Conservation (phyloP, 331 rosid species). For the Phaseolus coccineus region DNA sequence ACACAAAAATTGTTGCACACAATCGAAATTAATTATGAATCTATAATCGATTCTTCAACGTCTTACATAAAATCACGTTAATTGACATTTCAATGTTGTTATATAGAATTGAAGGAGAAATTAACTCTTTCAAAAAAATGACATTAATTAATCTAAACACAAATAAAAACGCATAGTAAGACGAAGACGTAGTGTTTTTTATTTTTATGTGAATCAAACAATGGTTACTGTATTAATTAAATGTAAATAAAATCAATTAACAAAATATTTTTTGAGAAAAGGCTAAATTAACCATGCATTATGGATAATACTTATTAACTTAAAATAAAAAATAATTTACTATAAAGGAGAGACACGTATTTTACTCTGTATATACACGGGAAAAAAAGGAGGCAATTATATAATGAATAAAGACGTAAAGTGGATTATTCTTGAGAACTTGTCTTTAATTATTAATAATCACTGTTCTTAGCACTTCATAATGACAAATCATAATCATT, state of each 20-base stretch:
- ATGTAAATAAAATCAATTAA: neutral
- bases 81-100: too few species aligned
- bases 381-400: neutral
- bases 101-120: too few species aligned
- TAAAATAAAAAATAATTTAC: neutral
- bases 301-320: neutral
- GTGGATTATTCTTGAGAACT: conserved; percentile 18
- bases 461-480: neutral
- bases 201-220: neutral
- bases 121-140: too few species aligned
- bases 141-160: too few species aligned
- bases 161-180: too few species aligned
- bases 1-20: too few species aligned
- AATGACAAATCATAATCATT: neutral
- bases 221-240: neutral
- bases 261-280: neutral
- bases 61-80: too few species aligned
- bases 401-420: conserved; percentile 2
- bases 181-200: too few species aligned
- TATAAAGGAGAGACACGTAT: neutral
- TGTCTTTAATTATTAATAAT: neutral
- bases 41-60: too few species aligned
- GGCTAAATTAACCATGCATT: too few species aligned
- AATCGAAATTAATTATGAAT: too few species aligned
- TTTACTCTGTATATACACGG: conserved; percentile 11